Percentiles rank a stretch among this genome's conserved stretches.
Evolutionary conservation across 106 monocot species (phyloP).

Genomic region (Dendrobium catenatum): DNA sequence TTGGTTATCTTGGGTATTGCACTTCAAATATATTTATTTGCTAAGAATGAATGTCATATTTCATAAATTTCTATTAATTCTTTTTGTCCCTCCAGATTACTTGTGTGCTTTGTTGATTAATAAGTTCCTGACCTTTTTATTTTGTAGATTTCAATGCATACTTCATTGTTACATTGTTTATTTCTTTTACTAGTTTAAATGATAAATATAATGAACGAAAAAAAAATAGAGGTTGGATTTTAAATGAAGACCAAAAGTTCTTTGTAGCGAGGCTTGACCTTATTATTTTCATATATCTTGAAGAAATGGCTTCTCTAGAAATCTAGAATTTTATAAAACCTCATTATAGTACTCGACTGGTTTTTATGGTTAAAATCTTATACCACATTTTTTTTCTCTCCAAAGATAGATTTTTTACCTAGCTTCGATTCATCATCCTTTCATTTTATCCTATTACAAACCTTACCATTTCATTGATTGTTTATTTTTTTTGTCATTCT

Average conservation of each 20-base stretch:
- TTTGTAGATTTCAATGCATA: not conserved
- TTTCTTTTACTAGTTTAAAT: conserved; percentile 1
- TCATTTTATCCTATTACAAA: not conserved
- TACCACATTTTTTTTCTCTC: not conserved
- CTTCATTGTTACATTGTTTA: not conserved
- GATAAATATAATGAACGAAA: not conserved
- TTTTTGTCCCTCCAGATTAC: not conserved
- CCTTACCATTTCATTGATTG: not conserved
- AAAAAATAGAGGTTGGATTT: not conserved
- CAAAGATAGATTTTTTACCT: not conserved
- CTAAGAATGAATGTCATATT: not conserved
- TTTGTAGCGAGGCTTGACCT: not conserved
- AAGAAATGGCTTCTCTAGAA: not conserved
- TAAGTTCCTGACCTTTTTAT: not conserved
- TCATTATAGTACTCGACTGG: not conserved
- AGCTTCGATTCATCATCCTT: not conserved
- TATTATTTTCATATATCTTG: not conserved
- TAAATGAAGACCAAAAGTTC: not conserved
- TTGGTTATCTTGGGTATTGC: conserved; percentile 84
- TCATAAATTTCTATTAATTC: not conserved
- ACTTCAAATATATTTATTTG: conserved; percentile 1
- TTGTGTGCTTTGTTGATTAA: not conserved
- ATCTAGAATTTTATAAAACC: not conserved
- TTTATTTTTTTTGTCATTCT: not conserved
- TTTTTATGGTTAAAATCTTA: not conserved